A percentile compares a stretch with the other conserved stretches of the same genome.
Conservation (phyloP, 352 stramenopile species). For the Phytophthora tubulina region DNA sequence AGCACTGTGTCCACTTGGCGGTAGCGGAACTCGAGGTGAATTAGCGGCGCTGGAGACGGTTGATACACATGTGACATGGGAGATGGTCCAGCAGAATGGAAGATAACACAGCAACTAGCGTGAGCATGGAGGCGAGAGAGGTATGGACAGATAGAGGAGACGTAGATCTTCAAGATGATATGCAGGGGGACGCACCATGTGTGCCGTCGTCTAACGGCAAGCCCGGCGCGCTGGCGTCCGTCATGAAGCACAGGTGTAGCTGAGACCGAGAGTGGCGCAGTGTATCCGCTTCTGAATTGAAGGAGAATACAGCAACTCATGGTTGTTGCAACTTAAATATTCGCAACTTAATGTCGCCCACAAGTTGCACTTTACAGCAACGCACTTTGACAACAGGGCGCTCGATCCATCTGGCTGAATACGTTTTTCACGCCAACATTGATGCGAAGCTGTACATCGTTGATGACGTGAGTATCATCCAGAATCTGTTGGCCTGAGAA, state of each 20-base stretch:
- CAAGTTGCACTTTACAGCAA: too few species aligned
- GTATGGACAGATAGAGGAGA: slow-evolving; percentile 9
- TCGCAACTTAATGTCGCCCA: too few species aligned
- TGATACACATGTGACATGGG: slow-evolving; percentile 20
- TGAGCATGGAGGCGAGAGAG: slow-evolving; percentile 7
- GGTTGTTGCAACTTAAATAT: too few species aligned
- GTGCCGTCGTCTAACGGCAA: slow-evolving; percentile 37
- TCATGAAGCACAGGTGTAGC: slow-evolving; percentile 29
- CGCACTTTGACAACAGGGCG: too few species aligned
- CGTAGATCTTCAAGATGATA: slow-evolving; percentile 1
- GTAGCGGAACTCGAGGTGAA: slow-evolving; percentile 84
- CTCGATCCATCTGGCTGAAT: too few species aligned
- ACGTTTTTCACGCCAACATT: not conserved
- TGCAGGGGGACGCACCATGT: slow-evolving; percentile 26
- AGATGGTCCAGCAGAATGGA: not conserved
- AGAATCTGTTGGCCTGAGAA: too few species aligned
- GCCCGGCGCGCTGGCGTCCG: slow-evolving; percentile 29
- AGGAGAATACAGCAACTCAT: too few species aligned
- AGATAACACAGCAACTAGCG: slow-evolving; percentile 11
- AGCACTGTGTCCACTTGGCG: slow-evolving; percentile 85
- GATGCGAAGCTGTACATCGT: not conserved
- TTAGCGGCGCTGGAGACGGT: slow-evolving; percentile 52
- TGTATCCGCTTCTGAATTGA: slow-evolving; percentile 14
- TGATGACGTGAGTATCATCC: too few species aligned
- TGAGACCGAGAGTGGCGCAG: not conserved